Percentiles rank a stretch among this genome's conserved stretches.
These are phyloP conservation scores for Brassica balearica DNA, from an alignment of 441 rosid species.

Conservation along the genomic window DNA sequence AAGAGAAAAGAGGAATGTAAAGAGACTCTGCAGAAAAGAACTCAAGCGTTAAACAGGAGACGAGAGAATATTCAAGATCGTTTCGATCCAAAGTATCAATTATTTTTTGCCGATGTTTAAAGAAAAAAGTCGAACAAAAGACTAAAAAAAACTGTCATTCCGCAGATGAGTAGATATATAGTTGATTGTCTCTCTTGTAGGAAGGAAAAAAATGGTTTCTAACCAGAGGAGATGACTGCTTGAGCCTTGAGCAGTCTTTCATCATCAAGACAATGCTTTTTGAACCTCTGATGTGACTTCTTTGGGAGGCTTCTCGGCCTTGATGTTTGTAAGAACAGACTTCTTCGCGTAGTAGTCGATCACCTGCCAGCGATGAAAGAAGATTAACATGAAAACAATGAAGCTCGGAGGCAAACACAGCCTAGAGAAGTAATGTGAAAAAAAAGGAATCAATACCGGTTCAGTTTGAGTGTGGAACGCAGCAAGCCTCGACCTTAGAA, in stretches of 20 bases:
- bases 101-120: conserved; percentile 14
- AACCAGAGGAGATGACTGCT: conserved; percentile 35
- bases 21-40: conserved; percentile 8
- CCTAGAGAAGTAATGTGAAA: background rate
- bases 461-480: conserved; percentile 68
- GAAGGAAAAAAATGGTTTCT: conserved; percentile 39
- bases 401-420: background rate
- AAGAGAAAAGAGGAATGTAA: conserved; percentile 6
- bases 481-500: conserved; percentile 65
- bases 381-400: conserved; percentile 1
- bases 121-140: conserved; percentile 14
- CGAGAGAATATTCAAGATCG: conserved; percentile 17
- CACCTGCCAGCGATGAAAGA: conserved; percentile 44
- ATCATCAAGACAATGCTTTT: conserved; percentile 53
- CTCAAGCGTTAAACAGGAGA: background rate
- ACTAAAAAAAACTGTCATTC: conserved; percentile 35
- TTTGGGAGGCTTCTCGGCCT: conserved; percentile 57
- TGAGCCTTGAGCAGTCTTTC: conserved; percentile 3
- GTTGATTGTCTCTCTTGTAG: conserved; percentile 37
- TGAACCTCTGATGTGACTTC: conserved; percentile 65
- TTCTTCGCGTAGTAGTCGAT: conserved; percentile 59
- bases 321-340: conserved; percentile 54
- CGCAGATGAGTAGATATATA: conserved; percentile 36
- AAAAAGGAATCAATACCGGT: conserved; percentile 48
- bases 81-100: conserved; percentile 11